phyloP scores from a whole-genome alignment of 257 asterid species.

The Solanum tacnaense region DNA sequence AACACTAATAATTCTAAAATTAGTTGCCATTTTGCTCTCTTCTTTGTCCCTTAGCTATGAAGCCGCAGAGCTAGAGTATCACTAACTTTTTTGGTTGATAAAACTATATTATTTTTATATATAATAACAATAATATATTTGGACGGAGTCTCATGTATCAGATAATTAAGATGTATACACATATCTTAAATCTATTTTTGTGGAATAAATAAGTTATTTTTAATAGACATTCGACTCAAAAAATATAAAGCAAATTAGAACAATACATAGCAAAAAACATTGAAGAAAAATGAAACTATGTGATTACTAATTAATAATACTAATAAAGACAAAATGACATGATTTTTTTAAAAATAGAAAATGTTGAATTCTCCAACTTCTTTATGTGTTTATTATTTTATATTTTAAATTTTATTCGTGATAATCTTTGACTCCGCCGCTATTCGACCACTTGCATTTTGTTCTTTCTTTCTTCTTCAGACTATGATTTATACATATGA shows the following conservation, averaged over 20 bases:
- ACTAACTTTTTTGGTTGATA: background rate
- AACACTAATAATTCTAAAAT: background rate
- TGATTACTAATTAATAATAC: background rate
- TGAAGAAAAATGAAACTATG: background rate
- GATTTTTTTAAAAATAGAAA: background rate
- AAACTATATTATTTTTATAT: background rate
- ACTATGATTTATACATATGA: background rate
- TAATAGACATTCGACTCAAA: background rate
- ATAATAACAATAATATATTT: background rate
- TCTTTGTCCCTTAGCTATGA: no score
- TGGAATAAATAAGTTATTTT: background rate
- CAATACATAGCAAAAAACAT: background rate
- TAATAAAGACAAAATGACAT: background rate
- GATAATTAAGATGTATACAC: rapidly evolving
- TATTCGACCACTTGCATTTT: background rate
- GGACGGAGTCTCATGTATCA: no score
- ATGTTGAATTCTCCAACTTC: rapidly evolving
- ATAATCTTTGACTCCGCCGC: no score
- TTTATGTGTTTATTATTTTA: no score
- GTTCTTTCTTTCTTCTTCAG: background rate
- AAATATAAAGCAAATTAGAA: background rate
- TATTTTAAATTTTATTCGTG: background rate
- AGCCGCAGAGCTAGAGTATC: no score
- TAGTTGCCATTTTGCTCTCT: no score
- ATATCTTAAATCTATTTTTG: background rate